Base-by-base conservation (phyloP, 2,329 filamentous ascomycete genomes). In the Fusarium napiforme region DNA sequence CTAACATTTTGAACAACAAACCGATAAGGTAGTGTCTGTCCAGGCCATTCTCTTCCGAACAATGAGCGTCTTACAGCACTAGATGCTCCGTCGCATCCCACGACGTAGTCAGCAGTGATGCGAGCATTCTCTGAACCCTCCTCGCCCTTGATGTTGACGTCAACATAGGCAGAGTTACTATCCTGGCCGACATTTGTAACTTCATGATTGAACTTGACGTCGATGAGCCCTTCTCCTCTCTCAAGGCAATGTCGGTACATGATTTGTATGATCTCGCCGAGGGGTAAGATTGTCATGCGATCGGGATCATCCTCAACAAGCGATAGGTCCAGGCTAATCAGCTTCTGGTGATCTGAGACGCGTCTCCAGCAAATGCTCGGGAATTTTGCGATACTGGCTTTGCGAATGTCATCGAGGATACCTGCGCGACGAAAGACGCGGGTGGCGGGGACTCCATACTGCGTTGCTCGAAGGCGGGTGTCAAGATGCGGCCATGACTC, bases 401-500 rank as follows among this genome's bases (percentile, higher is more conserved):
- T 19, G 6, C 62, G 58, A 9, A 65, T 65, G 0, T 55, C 46
- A 0, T 65, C 46, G 1, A 65, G 26, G 2, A 65, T 49, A 1
- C 62, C 62, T 5, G 62, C 46, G 16, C 58, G 61, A 9, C 61
- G 57, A 2, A 64, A 64, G 11, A 64, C 45, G 1, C 57, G 61
- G 11, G 61, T 64, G 3, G 61, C 61, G 4, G 61, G 61, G 2
- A 64, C 61, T 7, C 61, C 61, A n/a, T 64, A 64, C 4, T 62
- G 61, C 2, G 61, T 64, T 21, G 61, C 61, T 16, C 57, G 57
- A 2, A 64, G 26, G 7, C 61, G 57, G 0, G 61, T 64, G 10
- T 64, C 61, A 26, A 64, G 61, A 32, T 62, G 26, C 7, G 57
- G 57, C 61, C 61, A 64, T 5, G 61, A 37, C 16, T 64, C 61